A percentile compares a stretch with the other conserved stretches of the same genome.
These are phyloP conservation scores for Mallotus japonicus DNA, from an alignment of 441 rosid genomes.

Conservation along the genomic window DNA sequence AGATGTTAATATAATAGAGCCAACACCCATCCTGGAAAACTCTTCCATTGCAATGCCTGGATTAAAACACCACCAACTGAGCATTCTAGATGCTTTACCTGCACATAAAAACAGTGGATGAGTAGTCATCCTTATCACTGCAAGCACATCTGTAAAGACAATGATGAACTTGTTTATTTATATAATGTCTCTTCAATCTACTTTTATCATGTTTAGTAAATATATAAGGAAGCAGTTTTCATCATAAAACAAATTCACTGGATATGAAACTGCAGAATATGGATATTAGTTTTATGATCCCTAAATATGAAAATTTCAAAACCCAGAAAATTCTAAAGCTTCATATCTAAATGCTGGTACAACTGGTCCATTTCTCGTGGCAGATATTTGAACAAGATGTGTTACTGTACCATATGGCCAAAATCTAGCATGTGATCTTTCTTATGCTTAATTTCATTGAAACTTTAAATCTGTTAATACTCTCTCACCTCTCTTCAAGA, in stretches of 20 bases:
- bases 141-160: constrained; percentile 2
- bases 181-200: background rate
- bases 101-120: constrained; percentile 26
- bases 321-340: background rate
- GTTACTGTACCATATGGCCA: background rate
- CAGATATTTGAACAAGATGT: constrained; percentile 3
- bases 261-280: background rate
- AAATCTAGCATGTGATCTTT: background rate
- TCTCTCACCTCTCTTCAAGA: background rate
- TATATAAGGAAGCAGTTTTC: background rate
- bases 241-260: background rate
- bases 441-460: background rate
- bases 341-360: background rate
- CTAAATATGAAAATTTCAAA: constrained; percentile 17
- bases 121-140: background rate
- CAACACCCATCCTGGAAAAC: constrained; percentile 66
- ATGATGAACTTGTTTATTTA: background rate
- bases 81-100: constrained; percentile 82
- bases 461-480: background rate
- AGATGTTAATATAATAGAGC: constrained; percentile 87
- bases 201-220: background rate
- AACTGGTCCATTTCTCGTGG: background rate
- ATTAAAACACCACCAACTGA: constrained; percentile 99
- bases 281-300: background rate
- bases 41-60: constrained; percentile 96